Evolutionary conservation across 331 rosid species (phyloP).

Genomic region (Prunus yedoensis): DNA sequence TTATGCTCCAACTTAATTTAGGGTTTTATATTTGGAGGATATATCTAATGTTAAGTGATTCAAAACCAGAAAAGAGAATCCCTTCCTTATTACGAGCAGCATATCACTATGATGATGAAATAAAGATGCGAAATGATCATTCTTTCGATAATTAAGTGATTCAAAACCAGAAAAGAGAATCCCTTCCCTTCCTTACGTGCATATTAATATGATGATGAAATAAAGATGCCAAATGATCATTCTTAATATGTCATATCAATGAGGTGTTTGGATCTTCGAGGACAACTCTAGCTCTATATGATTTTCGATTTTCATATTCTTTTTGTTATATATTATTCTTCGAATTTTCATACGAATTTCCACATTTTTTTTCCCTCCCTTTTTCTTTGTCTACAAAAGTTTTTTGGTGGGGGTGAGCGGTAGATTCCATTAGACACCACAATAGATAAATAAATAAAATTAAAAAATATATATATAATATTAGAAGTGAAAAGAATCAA

Average conservation of each 20-base stretch:
- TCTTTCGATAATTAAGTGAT: background rate
- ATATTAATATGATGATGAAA: background rate
- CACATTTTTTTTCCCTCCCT: no score
- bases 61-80: no score
- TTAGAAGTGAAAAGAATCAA: constrained; percentile 32
- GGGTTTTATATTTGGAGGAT: no score
- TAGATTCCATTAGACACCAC: constrained; percentile 37
- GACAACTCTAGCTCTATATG: constrained; percentile 35
- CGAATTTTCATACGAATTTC: background rate
- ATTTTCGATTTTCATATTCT: constrained; percentile 9
- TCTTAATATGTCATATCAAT: constrained; percentile 28
- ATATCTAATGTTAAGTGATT: no score
- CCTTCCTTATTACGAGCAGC: no score
- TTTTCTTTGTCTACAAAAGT: background rate
- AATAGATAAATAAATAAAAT: constrained; percentile 6
- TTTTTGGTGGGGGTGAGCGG: constrained; percentile 30
- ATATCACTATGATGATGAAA: no score
- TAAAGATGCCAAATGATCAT: background rate
- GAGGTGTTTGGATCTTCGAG: constrained; percentile 53
- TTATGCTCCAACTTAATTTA: no score
- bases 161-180: constrained; percentile 10
- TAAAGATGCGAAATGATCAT: no score
- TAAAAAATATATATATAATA: background rate
- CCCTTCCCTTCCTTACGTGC: background rate
- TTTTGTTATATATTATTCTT: background rate